Percentiles rank a stretch among this genome's conserved stretches.
Conservation (phyloP, 768 basidiomycete genomes). For the Serendipita sp. region DNA sequence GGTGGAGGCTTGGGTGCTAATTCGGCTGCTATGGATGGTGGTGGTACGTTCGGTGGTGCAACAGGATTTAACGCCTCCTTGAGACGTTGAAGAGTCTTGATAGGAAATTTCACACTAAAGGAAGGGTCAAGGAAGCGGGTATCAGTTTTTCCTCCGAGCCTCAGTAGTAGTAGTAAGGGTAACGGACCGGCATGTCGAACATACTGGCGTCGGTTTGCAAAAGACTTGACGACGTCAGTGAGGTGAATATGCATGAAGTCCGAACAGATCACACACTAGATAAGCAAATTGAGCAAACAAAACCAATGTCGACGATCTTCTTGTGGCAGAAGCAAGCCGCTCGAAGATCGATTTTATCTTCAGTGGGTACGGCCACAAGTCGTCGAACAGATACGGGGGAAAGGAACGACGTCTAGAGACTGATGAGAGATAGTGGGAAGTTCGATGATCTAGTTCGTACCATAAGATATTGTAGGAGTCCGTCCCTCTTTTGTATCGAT, state of each 20-base stretch:
- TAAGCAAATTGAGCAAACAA: slow-evolving; percentile 96
- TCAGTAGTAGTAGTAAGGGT: not conserved
- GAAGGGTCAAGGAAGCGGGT: not conserved
- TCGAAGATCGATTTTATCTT: slow-evolving; percentile 91
- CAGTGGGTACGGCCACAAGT: slow-evolving; percentile 70
- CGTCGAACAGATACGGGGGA: slow-evolving; percentile 55
- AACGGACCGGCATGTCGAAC: slow-evolving; percentile 84
- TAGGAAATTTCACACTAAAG: slow-evolving; percentile 79
- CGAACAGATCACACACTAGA: slow-evolving; percentile 49
- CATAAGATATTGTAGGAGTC: slow-evolving; percentile 82
- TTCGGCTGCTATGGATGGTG: not conserved
- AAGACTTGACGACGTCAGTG: slow-evolving; percentile 43
- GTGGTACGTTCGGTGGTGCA: not conserved
- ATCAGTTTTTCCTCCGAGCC: not conserved
- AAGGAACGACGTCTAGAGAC: slow-evolving; percentile 66
- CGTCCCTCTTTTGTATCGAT: slow-evolving; percentile 61
- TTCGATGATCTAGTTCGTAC: slow-evolving; percentile 25
- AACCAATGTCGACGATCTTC: slow-evolving; percentile 88
- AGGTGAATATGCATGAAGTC: not conserved
- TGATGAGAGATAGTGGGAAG: slow-evolving; percentile 10
- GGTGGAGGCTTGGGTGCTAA: not conserved
- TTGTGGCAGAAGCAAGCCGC: slow-evolving; percentile 99
- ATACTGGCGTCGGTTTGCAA: slow-evolving; percentile 85
- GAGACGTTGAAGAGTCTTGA: slow-evolving; percentile 75
- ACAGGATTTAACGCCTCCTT: slow-evolving; percentile 4